Base-by-base conservation (phyloP, 1,284 basidiomycete genomes). In the Malassezia obtusa region DNA sequence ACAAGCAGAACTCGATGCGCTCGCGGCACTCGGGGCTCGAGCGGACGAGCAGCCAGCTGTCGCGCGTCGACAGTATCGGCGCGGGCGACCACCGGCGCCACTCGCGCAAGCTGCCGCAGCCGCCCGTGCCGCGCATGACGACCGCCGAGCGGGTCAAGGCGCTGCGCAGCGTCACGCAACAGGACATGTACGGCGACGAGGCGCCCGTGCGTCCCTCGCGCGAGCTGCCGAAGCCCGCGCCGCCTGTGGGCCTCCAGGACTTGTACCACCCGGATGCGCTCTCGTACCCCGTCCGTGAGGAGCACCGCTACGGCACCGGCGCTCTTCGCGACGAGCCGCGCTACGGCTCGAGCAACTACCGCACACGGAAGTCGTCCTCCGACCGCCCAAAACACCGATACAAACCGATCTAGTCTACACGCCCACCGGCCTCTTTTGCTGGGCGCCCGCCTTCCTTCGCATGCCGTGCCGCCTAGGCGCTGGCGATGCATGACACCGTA, bases 21-120 rank as follows among this genome's bases (percentile, higher is more conserved):
- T 47, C 45, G 9, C 32, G 17, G 10, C 7, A 15, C 32, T 47
- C 45, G 24, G 17, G 15, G 6, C 14, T 47, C 25, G 33, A 33
- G 19, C 45, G 45, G 12, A 47, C 19, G 17, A 8, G 21, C 32
- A 30, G 26, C 25, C 51, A 53, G 39, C 40, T 49, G 12, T 46
- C 43, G 11, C 53, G 53, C 28, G 53, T 56, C 9, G 53, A 56
- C 9, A 56, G 53, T 28, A 49, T 56, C 31, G 48, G 53, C n/a
- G 53, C 53, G 8, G 53, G 53, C 5, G 53, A 56, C 32, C 36
- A 46, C 28, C 33, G 53, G 3, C 48, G 53, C 2, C 48, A 50
- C 43, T 50, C 43, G 22, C 43, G 38, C 35, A 28, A 28, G 25
- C 22, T 24, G 12, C 19, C 30, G 31, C 26, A 30, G 43, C 43